phyloP scores from a whole-genome alignment of 169 alveolate genomes.

The Eimeria zaria region DNA sequence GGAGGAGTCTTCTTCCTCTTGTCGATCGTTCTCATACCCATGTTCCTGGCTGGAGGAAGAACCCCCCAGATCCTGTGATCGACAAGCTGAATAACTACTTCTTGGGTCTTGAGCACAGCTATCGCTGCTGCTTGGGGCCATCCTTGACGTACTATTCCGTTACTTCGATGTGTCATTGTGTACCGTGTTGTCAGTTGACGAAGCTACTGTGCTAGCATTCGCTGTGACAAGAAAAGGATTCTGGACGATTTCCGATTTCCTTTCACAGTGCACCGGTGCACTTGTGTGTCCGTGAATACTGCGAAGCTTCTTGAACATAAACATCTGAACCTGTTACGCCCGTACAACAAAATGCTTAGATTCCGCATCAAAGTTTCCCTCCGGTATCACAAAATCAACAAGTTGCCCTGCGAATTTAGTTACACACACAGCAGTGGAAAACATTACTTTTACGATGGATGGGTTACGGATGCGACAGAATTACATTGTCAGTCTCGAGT shows the following conservation, averaged over 20 bases:
- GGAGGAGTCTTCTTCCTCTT: slow-evolving; percentile 82
- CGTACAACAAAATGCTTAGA: not conserved
- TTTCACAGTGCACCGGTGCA: slow-evolving; percentile 66
- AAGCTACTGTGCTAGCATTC: not conserved
- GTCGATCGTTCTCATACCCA: slow-evolving; percentile 80
- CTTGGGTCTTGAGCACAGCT: slow-evolving; percentile 18
- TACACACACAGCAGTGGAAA: not conserved
- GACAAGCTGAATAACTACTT: slow-evolving; percentile 9
- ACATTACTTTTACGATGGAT: not conserved
- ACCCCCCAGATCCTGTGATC: slow-evolving; percentile 69
- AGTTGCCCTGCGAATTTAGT: slow-evolving; percentile 46
- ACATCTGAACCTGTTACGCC: not conserved
- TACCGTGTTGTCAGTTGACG: slow-evolving; percentile 25
- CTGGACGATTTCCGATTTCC: slow-evolving; percentile 43
- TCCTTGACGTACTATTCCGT: slow-evolving; percentile 4
- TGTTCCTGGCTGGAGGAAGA: slow-evolving; percentile 81
- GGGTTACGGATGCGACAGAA: not conserved
- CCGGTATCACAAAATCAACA: slow-evolving; percentile 68
- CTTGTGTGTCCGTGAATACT: slow-evolving; percentile 19
- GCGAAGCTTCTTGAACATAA: not conserved
- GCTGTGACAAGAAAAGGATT: slow-evolving; percentile 39
- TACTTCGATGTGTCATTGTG: not conserved
- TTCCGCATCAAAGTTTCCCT: slow-evolving; percentile 54
- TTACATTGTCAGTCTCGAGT: not conserved
- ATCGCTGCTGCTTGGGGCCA: not conserved